phyloP scores from a whole-genome alignment of 768 basidiomycete genomes.

The Tulasnella sp. region DNA sequence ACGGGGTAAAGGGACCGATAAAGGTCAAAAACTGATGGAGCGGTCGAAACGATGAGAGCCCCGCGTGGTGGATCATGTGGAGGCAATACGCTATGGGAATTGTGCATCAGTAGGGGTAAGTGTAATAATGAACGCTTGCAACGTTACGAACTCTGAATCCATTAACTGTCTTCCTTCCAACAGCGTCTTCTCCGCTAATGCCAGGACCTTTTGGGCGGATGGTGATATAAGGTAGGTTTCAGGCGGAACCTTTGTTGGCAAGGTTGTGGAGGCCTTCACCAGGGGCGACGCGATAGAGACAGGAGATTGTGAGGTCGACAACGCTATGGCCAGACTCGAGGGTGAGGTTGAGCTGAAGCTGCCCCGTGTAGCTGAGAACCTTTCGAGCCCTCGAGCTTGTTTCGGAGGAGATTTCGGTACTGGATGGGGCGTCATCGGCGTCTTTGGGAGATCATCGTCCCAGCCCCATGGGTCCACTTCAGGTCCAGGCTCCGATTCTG shows the following conservation, averaged over 20 bases:
- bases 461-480: constrained; percentile 65
- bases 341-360: no score
- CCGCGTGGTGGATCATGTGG: constrained; percentile 33
- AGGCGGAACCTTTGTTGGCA: constrained; percentile 24
- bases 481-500: constrained; percentile 22
- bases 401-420: constrained; percentile 28
- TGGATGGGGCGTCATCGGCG: neutral
- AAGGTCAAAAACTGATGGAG: constrained; percentile 61
- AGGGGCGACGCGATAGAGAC: neutral
- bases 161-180: constrained; percentile 57
- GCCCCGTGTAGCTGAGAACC: constrained; percentile 36
- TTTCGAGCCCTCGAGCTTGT: constrained; percentile 48
- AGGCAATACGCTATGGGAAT: constrained; percentile 33
- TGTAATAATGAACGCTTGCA: constrained; percentile 1
- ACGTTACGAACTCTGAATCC: constrained; percentile 33
- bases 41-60: constrained; percentile 46
- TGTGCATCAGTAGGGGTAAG: constrained; percentile 13
- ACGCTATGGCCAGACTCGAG: no score
- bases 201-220: constrained; percentile 43
- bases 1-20: constrained; percentile 72
- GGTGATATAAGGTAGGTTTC: constrained; percentile 54
- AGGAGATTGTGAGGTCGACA: no score
- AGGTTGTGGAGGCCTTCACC: neutral
- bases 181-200: constrained; percentile 50
- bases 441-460: constrained; percentile 35